Conservation (phyloP, 2,329 filamentous ascomycete species). For the Epichloe brachyelytri region DNA sequence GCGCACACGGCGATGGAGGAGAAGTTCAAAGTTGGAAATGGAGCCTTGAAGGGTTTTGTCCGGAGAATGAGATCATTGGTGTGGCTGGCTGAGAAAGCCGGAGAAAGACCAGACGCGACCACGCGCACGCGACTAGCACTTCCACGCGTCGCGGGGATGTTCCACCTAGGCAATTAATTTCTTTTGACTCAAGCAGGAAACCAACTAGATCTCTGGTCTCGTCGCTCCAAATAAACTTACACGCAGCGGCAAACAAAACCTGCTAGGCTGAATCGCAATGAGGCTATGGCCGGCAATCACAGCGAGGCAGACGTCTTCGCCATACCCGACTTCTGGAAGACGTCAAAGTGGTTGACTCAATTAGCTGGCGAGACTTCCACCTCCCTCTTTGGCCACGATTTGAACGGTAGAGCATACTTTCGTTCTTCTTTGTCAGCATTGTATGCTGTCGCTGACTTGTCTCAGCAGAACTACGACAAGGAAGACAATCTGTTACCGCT, state of each 20-base stretch:
- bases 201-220: too few species aligned
- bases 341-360: constrained; percentile 35
- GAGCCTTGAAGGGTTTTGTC: not conserved
- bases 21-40: not conserved
- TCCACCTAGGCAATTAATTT: too few species aligned
- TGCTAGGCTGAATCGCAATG: constrained; percentile 5
- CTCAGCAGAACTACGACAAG: not conserved
- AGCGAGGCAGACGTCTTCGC: constrained; percentile 45
- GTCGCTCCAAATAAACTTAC: too few species aligned
- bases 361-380: constrained; percentile 9
- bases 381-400: constrained; percentile 31
- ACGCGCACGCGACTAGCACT: too few species aligned
- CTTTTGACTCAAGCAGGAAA: too few species aligned
- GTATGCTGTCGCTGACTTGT: not conserved
- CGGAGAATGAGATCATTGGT: not conserved
- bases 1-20: not conserved
- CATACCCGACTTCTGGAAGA: constrained; percentile 47
- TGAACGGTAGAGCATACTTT: constrained; percentile 17
- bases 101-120: too few species aligned
- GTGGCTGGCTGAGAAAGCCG: not conserved
- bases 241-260: not conserved
- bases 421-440: not conserved
- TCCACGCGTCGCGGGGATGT: too few species aligned
- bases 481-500: constrained; percentile 9
- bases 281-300: constrained; percentile 24